Percentiles rank a stretch among this genome's conserved stretches.
Evolutionary conservation across 202 grass and related monocot species (phyloP).

Genomic region (Zoysia matrella): DNA sequence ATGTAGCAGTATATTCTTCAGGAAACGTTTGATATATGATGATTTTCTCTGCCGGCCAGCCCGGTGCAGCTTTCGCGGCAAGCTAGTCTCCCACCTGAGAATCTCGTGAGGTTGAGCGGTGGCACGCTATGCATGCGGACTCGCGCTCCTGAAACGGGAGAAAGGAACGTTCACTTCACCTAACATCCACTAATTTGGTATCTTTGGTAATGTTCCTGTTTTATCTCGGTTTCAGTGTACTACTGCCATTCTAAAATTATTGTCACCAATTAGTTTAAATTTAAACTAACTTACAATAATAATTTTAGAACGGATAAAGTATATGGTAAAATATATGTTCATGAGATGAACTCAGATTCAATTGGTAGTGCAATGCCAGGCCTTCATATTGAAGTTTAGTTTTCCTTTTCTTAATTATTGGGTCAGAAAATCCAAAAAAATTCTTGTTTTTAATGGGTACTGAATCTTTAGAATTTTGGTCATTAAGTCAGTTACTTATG

Average conservation of each 20-base stretch:
- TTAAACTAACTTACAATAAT: no score
- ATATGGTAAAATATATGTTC: no score
- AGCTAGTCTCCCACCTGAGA: neutral
- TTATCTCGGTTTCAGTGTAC: no score
- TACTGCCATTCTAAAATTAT: no score
- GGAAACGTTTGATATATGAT: no score
- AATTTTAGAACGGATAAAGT: no score
- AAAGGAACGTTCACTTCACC: constrained; percentile 18
- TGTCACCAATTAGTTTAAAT: no score
- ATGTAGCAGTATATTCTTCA: no score
- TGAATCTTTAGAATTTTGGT: neutral
- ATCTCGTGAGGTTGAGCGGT: constrained; percentile 27
- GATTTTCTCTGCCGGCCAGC: neutral
- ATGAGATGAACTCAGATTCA: neutral
- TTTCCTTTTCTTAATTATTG: neutral
- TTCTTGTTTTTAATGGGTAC: neutral
- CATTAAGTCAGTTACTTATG: neutral
- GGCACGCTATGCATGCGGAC: constrained; percentile 4
- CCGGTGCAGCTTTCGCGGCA: constrained; percentile 34
- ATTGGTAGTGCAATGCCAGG: neutral
- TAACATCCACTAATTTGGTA: neutral
- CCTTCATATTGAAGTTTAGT: neutral
- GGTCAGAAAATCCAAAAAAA: neutral
- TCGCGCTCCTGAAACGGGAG: neutral
- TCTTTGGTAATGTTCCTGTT: neutral